Percentiles rank a stretch among this genome's conserved stretches.
Conservation (phyloP, 495 filamentous ascomycete genomes). For the Xylaria bambusicola region DNA sequence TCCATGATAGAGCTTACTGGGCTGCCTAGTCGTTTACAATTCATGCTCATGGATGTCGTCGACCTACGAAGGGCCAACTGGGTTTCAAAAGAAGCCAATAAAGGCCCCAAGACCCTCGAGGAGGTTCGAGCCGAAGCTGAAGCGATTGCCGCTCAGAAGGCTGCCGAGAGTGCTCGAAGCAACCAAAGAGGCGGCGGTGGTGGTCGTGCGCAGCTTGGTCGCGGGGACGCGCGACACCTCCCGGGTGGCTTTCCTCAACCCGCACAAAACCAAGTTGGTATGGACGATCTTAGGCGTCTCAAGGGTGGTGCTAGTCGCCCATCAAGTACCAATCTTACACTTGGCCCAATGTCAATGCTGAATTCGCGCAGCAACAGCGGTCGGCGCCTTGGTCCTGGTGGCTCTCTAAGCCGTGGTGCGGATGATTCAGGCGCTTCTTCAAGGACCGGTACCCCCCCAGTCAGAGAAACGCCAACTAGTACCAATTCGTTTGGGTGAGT, state of each 20-base stretch:
- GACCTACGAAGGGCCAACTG: constrained; percentile 77
- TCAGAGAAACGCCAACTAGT: constrained; percentile 66
- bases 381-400: constrained; percentile 72
- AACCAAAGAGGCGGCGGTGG: constrained; percentile 65
- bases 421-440: constrained; percentile 78
- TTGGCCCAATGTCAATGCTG: constrained; percentile 82
- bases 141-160: constrained; percentile 71
- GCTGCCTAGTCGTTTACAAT: constrained; percentile 82
- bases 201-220: constrained; percentile 69
- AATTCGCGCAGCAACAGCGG: constrained; percentile 78
- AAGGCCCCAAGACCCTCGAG: constrained; percentile 94
- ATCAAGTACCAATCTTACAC: constrained; percentile 64
- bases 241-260: constrained; percentile 64
- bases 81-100: constrained; percentile 82
- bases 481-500: constrained; percentile 90
- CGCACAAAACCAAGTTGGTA: constrained; percentile 73
- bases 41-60: constrained; percentile 95
- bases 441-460: constrained; percentile 83
- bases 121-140: constrained; percentile 83
- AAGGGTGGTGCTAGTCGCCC: constrained; percentile 56
- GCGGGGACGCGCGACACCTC: constrained; percentile 84
- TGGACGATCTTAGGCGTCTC: constrained; percentile 85
- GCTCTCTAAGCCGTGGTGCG: constrained; percentile 65
- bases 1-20: constrained; percentile 72
- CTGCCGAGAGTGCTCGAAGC: constrained; percentile 60